These are phyloP conservation scores for Helminthosporium solani DNA, from an alignment of 2,329 filamentous ascomycete genomes.

Conservation along the genomic window DNA sequence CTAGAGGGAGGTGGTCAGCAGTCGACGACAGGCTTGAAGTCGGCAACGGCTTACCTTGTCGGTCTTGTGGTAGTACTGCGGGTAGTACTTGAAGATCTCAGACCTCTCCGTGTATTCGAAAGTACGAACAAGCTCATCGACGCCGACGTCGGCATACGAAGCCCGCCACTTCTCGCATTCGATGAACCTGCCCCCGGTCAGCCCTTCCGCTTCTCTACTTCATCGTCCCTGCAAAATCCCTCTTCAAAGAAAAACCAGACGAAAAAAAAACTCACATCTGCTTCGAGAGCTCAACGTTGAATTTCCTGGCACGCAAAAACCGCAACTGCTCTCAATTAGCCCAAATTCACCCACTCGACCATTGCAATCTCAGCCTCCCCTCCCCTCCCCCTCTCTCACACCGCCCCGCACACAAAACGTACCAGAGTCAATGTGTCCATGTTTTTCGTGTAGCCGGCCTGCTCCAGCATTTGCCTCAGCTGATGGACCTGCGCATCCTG, in stretches of 20 bases:
- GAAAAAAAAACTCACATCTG: constrained; percentile 73
- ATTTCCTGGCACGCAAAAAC: constrained; percentile 93
- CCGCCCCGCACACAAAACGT: constrained; percentile 32
- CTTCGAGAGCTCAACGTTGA: constrained; percentile 80
- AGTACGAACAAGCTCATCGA: constrained; percentile 75
- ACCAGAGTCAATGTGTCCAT: constrained; percentile 92
- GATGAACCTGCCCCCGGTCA: constrained; percentile 67
- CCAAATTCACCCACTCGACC: background rate
- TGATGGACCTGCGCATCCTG: constrained; percentile 90
- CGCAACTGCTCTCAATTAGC: constrained; percentile 61
- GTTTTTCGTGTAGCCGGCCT: constrained; percentile 75
- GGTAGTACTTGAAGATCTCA: constrained; percentile 86
- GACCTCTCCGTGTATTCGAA: constrained; percentile 88
- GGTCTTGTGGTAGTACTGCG: constrained; percentile 98
- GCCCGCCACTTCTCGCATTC: constrained; percentile 90
- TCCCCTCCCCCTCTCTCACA: background rate
- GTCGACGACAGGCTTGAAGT: too few species aligned
- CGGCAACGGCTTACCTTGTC: constrained; percentile 61
- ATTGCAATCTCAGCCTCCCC: too few species aligned
- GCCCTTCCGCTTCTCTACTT: background rate
- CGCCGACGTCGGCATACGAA: constrained; percentile 65
- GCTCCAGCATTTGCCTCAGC: constrained; percentile 81
- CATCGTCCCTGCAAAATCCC: too few species aligned
- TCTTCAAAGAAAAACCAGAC: too few species aligned
- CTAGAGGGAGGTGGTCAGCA: too few species aligned